phyloP scores from a whole-genome alignment of 83 land plant genomes.

The Picea abies region DNA sequence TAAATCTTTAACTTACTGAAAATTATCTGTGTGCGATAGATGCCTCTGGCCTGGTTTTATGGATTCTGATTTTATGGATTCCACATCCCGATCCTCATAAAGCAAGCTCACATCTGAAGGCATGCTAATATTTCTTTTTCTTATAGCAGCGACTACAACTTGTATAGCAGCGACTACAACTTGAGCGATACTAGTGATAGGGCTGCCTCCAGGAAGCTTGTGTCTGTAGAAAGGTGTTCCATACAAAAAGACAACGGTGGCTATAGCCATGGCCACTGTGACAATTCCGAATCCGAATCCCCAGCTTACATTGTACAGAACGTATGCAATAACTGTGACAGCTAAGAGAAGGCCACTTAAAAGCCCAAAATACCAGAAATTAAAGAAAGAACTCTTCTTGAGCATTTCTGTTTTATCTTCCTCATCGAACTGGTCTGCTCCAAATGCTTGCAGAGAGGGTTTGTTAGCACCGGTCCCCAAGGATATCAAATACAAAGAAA shows the following conservation, averaged over 20 bases:
- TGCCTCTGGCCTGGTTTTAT: slow-evolving; percentile 31
- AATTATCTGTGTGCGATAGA: slow-evolving; percentile 55
- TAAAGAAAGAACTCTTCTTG: slow-evolving; percentile 62
- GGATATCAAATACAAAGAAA: slow-evolving; percentile 70
- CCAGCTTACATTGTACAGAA: no score
- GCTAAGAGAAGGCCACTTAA: no score
- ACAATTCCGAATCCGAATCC: no score
- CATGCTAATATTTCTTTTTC: slow-evolving; percentile 36
- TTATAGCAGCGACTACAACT: no score
- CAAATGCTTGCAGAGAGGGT: slow-evolving; percentile 70
- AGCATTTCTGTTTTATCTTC: slow-evolving; percentile 52
- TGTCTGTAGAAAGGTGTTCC: no score
- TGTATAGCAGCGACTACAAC: slow-evolving; percentile 63
- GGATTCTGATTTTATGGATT: not conserved
- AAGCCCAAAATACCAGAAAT: no score
- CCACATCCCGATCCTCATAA: slow-evolving; percentile 28
- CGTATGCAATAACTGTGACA: no score
- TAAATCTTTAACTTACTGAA: slow-evolving; percentile 38
- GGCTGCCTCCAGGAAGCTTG: no score
- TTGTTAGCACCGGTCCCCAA: slow-evolving; percentile 74
- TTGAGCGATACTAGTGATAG: slow-evolving; percentile 60
- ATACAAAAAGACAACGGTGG: no score
- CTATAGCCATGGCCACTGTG: no score
- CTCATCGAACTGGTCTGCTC: slow-evolving; percentile 91
- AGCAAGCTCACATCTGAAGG: slow-evolving; percentile 29